phyloP scores from a whole-genome alignment of 768 basidiomycete genomes.

The Tulasnella sp. region DNA sequence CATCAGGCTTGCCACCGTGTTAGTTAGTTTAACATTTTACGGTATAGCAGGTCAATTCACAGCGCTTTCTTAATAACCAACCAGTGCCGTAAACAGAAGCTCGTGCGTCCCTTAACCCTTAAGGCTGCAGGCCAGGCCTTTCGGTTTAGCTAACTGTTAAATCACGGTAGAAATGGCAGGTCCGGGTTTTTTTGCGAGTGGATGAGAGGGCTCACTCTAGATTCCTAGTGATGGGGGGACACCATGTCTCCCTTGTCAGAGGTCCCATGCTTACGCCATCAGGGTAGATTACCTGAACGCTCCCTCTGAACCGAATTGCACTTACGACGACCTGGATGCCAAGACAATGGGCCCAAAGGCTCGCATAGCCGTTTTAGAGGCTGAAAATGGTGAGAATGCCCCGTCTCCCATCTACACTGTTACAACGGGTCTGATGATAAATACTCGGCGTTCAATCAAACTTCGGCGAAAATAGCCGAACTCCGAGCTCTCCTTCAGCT shows the following conservation, averaged over 20 bases:
- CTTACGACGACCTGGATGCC: constrained; percentile 8
- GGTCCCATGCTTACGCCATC: constrained; percentile 10
- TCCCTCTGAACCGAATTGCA: constrained; percentile 12
- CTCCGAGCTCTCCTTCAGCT: constrained; percentile 11
- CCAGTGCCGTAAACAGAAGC: constrained; percentile 24
- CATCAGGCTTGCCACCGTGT: constrained; percentile 19
- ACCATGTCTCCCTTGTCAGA: constrained; percentile 18
- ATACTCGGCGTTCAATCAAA: neutral
- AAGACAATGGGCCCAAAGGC: neutral
- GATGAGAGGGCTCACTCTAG: neutral
- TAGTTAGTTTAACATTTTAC: neutral
- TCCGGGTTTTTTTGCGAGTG: too few relatives aligned
- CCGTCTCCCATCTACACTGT: neutral
- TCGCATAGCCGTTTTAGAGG: neutral
- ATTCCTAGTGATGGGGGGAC: constrained; percentile 1
- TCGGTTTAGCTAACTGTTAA: neutral
- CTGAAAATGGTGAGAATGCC: neutral
- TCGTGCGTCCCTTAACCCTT: constrained; percentile 2
- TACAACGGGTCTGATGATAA: too few relatives aligned
- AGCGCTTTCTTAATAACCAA: neutral
- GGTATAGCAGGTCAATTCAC: neutral
- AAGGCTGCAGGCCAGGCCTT: too few relatives aligned
- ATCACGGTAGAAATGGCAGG: constrained; percentile 24
- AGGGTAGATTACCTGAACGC: neutral
- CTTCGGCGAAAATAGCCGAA: neutral